Evolutionary conservation across 2,329 filamentous ascomycete species (phyloP).

Genomic region (Plenodomus tracheiphilus): DNA sequence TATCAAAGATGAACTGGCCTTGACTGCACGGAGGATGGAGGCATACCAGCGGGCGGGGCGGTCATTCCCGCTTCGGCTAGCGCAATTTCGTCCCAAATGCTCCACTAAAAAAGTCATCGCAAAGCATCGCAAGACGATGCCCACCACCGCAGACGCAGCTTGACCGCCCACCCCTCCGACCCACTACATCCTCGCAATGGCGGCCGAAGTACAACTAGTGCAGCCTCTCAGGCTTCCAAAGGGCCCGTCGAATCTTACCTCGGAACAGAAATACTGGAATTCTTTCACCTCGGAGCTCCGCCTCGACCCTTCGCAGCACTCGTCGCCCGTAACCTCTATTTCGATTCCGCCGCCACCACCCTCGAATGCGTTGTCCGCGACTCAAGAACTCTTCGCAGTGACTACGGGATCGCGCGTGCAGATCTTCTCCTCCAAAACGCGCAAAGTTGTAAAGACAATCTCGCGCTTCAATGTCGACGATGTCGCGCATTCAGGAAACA

Average conservation of each 20-base stretch:
- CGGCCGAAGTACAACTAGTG: slow-evolving; percentile 80
- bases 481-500: slow-evolving; percentile 84
- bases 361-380: slow-evolving; percentile 41
- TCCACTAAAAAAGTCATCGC: slow-evolving; percentile 29
- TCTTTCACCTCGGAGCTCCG: slow-evolving; percentile 90
- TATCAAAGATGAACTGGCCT: too few species aligned
- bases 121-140: slow-evolving; percentile 2
- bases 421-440: slow-evolving; percentile 88
- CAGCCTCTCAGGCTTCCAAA: slow-evolving; percentile 80
- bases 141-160: slow-evolving; percentile 8
- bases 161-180: slow-evolving; percentile 13
- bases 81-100: not conserved
- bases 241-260: slow-evolving; percentile 79
- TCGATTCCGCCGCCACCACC: slow-evolving; percentile 62
- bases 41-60: not conserved
- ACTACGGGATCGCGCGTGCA: slow-evolving; percentile 94
- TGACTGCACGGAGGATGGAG: not conserved
- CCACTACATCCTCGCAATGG: slow-evolving; percentile 60
- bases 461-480: slow-evolving; percentile 80
- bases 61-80: not conserved
- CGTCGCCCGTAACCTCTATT: slow-evolving; percentile 88
- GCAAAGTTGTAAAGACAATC: slow-evolving; percentile 91
- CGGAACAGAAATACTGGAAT: slow-evolving; percentile 96
- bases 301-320: slow-evolving; percentile 81
- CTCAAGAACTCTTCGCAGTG: slow-evolving; percentile 78